These are phyloP conservation scores for Geosmithia morbida DNA, from an alignment of 2,329 filamentous ascomycete species.

Conservation along the genomic window DNA sequence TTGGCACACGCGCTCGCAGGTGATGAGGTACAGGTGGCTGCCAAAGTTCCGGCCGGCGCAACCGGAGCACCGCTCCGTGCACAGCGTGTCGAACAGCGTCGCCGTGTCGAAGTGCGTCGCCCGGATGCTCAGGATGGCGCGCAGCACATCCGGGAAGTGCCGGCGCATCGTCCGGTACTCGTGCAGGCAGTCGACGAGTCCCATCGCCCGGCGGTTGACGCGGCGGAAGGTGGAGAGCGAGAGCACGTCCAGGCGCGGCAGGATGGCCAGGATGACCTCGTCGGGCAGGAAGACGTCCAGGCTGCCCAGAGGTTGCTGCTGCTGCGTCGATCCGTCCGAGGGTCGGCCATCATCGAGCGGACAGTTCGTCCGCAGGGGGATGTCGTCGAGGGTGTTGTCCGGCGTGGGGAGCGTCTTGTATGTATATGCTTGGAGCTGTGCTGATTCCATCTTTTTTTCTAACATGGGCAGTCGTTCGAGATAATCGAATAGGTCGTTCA, in stretches of 20 bases:
- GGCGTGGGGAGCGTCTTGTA: neutral
- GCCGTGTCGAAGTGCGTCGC: slow-evolving; percentile 13
- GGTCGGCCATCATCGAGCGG: slow-evolving; percentile 11
- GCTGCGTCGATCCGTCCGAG: neutral
- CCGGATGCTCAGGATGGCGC: slow-evolving; percentile 17
- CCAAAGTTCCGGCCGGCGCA: slow-evolving; percentile 17
- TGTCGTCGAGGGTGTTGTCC: slow-evolving; percentile 7
- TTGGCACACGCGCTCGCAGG: slow-evolving; percentile 22
- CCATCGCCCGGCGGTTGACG: slow-evolving; percentile 17
- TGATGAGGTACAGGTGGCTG: slow-evolving; percentile 21
- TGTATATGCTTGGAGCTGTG: neutral
- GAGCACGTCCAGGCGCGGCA: slow-evolving; percentile 14
- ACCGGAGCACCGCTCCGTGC: slow-evolving; percentile 12
- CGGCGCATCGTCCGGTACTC: slow-evolving; percentile 16
- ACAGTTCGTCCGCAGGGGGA: slow-evolving; percentile 5
- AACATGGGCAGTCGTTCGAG: too few species aligned
- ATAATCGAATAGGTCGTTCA: too few species aligned
- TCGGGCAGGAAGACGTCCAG: slow-evolving; percentile 12
- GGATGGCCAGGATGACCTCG: slow-evolving; percentile 13
- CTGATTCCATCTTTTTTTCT: too few species aligned
- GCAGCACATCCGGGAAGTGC: slow-evolving; percentile 15
- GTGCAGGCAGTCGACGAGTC: slow-evolving; percentile 18
- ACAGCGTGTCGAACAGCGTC: slow-evolving; percentile 17
- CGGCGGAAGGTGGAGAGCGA: slow-evolving; percentile 17
- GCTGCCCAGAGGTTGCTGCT: slow-evolving; percentile 6